Conservation (phyloP, 2,329 filamentous ascomycete genomes). For the Lasiodiplodia hormozganensis region DNA sequence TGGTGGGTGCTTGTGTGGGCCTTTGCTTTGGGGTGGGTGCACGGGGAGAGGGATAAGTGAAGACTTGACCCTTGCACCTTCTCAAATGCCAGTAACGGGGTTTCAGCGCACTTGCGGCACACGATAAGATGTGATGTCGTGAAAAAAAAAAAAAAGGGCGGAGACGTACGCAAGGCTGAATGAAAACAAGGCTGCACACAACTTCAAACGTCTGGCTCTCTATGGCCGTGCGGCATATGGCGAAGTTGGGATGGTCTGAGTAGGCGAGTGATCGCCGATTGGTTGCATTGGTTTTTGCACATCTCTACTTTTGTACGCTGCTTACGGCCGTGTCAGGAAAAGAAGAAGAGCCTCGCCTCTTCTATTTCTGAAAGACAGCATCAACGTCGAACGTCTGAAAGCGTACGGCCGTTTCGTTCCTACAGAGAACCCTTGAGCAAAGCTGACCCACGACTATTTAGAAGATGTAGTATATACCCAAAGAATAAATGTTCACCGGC, state of each 20-base stretch:
- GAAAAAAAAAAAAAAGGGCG: background rate
- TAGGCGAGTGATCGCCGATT: background rate
- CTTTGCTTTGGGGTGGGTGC: too few species aligned
- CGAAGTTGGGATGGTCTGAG: too few species aligned
- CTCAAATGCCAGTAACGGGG: too few species aligned
- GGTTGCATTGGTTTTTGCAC: background rate
- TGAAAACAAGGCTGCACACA: background rate
- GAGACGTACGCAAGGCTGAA: background rate
- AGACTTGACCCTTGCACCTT: too few species aligned
- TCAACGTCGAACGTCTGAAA: constrained; percentile 4
- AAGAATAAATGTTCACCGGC: too few species aligned
- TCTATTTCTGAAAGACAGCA: background rate
- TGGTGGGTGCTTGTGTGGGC: too few species aligned
- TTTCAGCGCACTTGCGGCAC: too few species aligned
- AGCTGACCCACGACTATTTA: too few species aligned
- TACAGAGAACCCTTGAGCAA: too few species aligned
- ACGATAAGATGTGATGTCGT: background rate
- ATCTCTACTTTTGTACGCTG: background rate
- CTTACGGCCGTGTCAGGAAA: background rate
- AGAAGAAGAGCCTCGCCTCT: background rate
- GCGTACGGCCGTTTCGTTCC: background rate
- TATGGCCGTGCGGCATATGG: background rate
- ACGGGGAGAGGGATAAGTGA: too few species aligned
- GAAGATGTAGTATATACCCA: too few species aligned
- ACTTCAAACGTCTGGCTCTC: constrained; percentile 1